Evolutionary conservation across 2,329 filamentous ascomycete genomes (phyloP).

Genomic region (Colletotrichum ledebouriae): DNA sequence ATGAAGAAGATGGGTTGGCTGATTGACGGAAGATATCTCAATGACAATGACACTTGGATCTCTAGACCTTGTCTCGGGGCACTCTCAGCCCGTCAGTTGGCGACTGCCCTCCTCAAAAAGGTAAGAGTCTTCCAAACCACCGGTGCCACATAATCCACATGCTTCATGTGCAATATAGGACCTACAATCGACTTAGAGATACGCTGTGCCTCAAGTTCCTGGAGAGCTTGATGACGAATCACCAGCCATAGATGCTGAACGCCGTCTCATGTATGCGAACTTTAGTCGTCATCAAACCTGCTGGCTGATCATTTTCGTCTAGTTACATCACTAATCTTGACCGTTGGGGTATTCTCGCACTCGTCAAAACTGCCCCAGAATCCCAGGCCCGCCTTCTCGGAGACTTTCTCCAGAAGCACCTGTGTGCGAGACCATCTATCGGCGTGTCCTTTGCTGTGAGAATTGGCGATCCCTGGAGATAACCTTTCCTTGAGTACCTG

Average conservation of each 20-base stretch:
- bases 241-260: not conserved
- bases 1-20: not conserved
- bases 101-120: not conserved
- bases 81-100: not conserved
- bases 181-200: not conserved
- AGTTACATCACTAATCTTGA: constrained; percentile 4
- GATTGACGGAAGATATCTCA: not conserved
- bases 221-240: not conserved
- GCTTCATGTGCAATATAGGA: not conserved
- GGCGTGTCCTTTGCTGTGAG: not conserved
- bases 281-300: no score
- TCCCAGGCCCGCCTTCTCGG: not conserved
- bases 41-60: not conserved
- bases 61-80: not conserved
- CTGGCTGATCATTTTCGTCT: no score
- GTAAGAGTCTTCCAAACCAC: not conserved
- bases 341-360: constrained; percentile 1
- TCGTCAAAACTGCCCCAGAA: not conserved
- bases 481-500: not conserved
- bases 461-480: no score
- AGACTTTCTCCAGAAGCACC: not conserved
- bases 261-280: not conserved
- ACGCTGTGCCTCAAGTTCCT: not conserved
- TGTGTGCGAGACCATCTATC: constrained; percentile 4
- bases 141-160: no score